Conservation (phyloP, 1,139 yeast species). For the Hemisphaericaspora subhashii region DNA sequence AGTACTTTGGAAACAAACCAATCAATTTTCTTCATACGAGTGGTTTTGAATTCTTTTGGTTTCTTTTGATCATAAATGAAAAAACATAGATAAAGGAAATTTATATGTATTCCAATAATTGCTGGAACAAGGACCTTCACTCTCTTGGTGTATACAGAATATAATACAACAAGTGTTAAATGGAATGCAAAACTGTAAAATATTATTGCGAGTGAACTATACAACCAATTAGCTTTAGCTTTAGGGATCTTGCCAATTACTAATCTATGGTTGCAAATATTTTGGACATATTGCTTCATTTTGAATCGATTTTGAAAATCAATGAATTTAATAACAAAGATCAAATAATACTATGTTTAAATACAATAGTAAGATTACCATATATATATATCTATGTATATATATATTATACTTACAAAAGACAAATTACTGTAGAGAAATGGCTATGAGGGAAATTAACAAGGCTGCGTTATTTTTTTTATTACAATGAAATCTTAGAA, state of each 20-base stretch:
- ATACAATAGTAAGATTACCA: too few species aligned
- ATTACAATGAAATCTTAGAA: too few species aligned
- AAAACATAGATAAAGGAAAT: conserved; percentile 7
- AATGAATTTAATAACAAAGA: neutral
- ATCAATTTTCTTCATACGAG: neutral
- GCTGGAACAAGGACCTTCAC: too few species aligned
- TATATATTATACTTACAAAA: too few species aligned
- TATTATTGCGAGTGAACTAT: conserved; percentile 10
- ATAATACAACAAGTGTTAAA: conserved; percentile 9
- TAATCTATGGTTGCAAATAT: neutral
- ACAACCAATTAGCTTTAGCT: conserved; percentile 7
- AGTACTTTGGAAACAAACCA: conserved; percentile 5
- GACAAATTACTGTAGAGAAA: too few species aligned
- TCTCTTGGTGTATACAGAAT: conserved; percentile 7
- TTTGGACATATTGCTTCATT: neutral
- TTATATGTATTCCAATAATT: too few species aligned
- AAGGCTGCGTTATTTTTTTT: too few species aligned
- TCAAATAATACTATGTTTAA: too few species aligned
- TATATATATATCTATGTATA: too few species aligned
- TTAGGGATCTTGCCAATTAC: neutral
- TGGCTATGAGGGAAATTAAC: too few species aligned
- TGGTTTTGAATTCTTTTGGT: neutral
- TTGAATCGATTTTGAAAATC: neutral
- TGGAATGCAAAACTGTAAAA: conserved; percentile 12
- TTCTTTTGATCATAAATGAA: conserved; percentile 6